Evolutionary conservation across 148 eudicot species (phyloP).

Genomic region (Diospyros lotus): DNA sequence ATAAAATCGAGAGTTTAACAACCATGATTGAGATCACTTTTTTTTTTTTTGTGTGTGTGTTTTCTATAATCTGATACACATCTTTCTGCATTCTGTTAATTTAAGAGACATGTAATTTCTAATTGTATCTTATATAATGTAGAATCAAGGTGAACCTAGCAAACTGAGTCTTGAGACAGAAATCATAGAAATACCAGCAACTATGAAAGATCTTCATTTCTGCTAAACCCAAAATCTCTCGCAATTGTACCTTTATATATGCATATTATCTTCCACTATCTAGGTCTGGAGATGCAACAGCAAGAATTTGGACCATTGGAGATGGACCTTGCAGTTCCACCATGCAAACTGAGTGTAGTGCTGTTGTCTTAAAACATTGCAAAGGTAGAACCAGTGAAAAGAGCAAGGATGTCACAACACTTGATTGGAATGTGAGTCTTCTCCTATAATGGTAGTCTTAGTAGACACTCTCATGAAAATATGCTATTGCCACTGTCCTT

Average conservation of each 20-base stretch:
- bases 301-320: conserved; percentile 61
- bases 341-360: conserved; percentile 34
- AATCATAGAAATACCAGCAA: background rate
- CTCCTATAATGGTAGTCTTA: background rate
- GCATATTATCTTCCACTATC: background rate
- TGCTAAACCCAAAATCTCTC: background rate
- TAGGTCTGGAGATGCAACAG: conserved; percentile 77
- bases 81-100: no score
- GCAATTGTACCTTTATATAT: background rate
- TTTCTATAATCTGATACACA: no score
- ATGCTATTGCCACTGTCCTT: background rate
- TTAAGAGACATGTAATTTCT: no score
- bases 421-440: conserved; percentile 76
- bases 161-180: background rate
- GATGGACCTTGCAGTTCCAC: conserved; percentile 47
- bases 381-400: conserved; percentile 57
- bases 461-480: background rate
- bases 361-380: conserved; percentile 46
- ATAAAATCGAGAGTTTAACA: no score
- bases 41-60: no score
- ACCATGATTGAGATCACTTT: no score
- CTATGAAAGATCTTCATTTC: background rate
- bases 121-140: background rate
- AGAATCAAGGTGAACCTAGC: background rate
- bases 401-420: conserved; percentile 72